Evolutionary conservation across 2,329 filamentous ascomycete genomes (phyloP), one percentile per base, ranked within the genome.

Genomic region (Penicillium crustosum): DNA sequence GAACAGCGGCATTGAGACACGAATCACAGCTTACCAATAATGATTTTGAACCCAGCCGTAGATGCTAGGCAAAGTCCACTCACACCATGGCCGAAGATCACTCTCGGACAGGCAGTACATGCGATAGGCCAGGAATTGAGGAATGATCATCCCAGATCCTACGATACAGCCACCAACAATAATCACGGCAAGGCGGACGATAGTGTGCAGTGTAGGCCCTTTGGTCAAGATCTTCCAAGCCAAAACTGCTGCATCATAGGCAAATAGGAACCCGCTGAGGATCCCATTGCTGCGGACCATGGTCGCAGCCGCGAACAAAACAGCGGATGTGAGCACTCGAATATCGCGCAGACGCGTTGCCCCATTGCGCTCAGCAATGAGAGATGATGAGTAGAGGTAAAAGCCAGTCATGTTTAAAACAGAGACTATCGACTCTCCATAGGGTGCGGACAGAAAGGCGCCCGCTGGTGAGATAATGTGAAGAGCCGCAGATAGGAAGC

Each of bases 401-500:
- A 86, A 87, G 1, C 91, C 94, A 0, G 81, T 65, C 67, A 97
- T 90, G 41, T 89, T 89, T 35, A 96, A 78, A 23, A 90, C 79
- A 0, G 93, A 87, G 73, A 92, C 97, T 0, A 88, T 74, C 61
- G 89, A 86, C 77, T 99, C 94, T 10, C 86, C 83, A 73, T 94
- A 96, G 0, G 93, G 91, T 0, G 93, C 89, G 0, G 89, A 93
- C 19, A 99, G 83, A 71, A 99, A 97, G 2, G 97, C 76, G 0
- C 93, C 93, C 0, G 90, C 94, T 0, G 94, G 93, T 0, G 90
- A 94, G 49, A 97, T 70, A 55, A 96, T 83, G 73, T 97, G 91
- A 49, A 97, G 78, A 17, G 83, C 77, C 3, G 91, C 86, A 9
- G 91, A 82, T 23, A 89, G 71, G 60, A 93, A 86, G 2, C 79